These are phyloP conservation scores for Periglandula ipomoeae DNA, from an alignment of 2,329 filamentous ascomycete genomes.

Conservation along the genomic window DNA sequence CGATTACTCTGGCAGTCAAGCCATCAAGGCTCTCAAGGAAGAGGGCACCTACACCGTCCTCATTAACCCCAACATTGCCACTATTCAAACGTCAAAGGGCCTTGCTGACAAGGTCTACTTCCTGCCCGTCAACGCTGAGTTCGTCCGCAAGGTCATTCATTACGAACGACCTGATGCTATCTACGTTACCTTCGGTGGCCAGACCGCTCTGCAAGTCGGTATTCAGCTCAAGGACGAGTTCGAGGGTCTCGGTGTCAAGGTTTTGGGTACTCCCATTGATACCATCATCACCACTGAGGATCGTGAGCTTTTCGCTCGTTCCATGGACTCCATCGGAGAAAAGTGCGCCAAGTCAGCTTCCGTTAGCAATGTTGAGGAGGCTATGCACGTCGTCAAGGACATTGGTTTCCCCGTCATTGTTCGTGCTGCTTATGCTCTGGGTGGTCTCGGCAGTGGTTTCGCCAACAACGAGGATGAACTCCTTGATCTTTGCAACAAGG, in stretches of 20 bases:
- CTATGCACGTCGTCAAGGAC: conserved; percentile 74
- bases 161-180: conserved; percentile 94
- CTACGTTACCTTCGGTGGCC: conserved; percentile 95
- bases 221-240: conserved; percentile 98
- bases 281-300: conserved; percentile 99
- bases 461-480: conserved; percentile 80
- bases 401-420: conserved; percentile 98
- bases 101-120: conserved; percentile 99
- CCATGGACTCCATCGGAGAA: conserved; percentile 97
- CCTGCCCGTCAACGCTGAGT: conserved; percentile 91
- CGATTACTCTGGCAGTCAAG: conserved; percentile 96
- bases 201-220: conserved; percentile 92
- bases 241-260: conserved; percentile 80
- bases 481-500: conserved; percentile 83
- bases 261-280: conserved; percentile 91
- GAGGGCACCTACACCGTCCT: conserved; percentile 97
- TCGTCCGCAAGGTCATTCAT: conserved; percentile 94
- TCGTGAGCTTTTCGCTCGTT: conserved; percentile 90
- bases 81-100: conserved; percentile 96
- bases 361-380: conserved; percentile 80
- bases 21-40: conserved; percentile 96
- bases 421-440: conserved; percentile 89
- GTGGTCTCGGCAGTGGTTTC: conserved; percentile 91
- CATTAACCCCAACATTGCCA: conserved; percentile 99
- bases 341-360: conserved; percentile 97